phyloP scores from a whole-genome alignment of 345 rosid genomes.

The Ricinus communis region DNA sequence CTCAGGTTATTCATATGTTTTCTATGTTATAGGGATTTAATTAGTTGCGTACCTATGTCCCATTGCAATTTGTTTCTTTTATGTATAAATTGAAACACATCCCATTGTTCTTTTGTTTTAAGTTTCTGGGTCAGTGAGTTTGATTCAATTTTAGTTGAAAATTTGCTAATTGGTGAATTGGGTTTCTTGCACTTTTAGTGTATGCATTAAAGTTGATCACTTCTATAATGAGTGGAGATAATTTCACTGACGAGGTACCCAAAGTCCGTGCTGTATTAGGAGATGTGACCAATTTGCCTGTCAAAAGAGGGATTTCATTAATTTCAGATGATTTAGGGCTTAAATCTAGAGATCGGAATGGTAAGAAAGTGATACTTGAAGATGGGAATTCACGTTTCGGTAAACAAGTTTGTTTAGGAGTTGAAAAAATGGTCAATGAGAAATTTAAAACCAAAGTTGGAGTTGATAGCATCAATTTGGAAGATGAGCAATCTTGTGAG shows the following conservation, averaged over 20 bases:
- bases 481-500: slow-evolving; percentile 26
- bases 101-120: background rate
- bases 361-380: slow-evolving; percentile 21
- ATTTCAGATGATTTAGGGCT: slow-evolving; percentile 36
- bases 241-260: slow-evolving; percentile 23
- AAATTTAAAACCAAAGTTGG: slow-evolving; percentile 23
- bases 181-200: background rate
- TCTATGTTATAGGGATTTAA: too few relatives aligned
- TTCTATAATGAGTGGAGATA: slow-evolving; percentile 52
- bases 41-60: too few relatives aligned
- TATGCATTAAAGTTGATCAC: background rate
- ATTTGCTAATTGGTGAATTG: background rate
- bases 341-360: slow-evolving; percentile 36
- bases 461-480: slow-evolving; percentile 1
- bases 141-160: background rate
- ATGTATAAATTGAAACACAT: background rate
- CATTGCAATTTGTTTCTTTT: background rate
- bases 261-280: slow-evolving; percentile 32
- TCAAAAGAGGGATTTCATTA: slow-evolving; percentile 48
- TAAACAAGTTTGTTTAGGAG: slow-evolving; percentile 45
- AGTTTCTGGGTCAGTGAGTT: background rate
- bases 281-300: slow-evolving; percentile 52
- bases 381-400: slow-evolving; percentile 30
- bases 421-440: slow-evolving; percentile 44
- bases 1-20: too few relatives aligned